Conservation (phyloP, 2,329 filamentous ascomycete species). For the Canariomyces notabilis region DNA sequence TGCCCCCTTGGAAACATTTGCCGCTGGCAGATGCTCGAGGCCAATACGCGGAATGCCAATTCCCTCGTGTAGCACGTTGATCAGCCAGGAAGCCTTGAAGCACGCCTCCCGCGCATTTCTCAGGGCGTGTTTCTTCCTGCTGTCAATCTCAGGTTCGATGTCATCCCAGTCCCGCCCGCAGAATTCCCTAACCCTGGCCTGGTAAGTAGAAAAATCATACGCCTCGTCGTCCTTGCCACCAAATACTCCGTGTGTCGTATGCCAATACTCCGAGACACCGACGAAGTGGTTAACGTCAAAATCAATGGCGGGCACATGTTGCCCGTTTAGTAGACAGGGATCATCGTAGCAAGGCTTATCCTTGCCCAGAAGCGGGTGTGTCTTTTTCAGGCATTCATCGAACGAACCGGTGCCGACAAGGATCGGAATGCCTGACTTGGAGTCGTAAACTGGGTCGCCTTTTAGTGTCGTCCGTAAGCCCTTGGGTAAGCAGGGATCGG, state of each 20-base stretch:
- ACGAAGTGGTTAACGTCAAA: slow-evolving; percentile 98
- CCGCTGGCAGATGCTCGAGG: slow-evolving; percentile 58
- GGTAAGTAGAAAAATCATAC: slow-evolving; percentile 88
- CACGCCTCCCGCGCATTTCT: slow-evolving; percentile 81
- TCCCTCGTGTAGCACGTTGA: slow-evolving; percentile 92
- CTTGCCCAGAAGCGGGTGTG: slow-evolving; percentile 83
- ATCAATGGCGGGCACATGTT: slow-evolving; percentile 91
- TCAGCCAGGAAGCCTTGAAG: slow-evolving; percentile 97
- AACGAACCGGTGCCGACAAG: slow-evolving; percentile 84
- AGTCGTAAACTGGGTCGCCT: slow-evolving; percentile 50
- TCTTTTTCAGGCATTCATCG: slow-evolving; percentile 73
- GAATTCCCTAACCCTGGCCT: slow-evolving; percentile 76
- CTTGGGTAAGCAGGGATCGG: slow-evolving; percentile 84
- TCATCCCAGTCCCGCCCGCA: slow-evolving; percentile 77
- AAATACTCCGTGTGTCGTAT: slow-evolving; percentile 94
- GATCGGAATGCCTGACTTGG: slow-evolving; percentile 39
- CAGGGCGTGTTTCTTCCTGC: slow-evolving; percentile 66
- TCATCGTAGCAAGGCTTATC: slow-evolving; percentile 76
- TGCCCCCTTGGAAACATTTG: slow-evolving; percentile 69
- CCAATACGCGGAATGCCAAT: slow-evolving; percentile 88
- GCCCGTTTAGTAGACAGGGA: slow-evolving; percentile 84
- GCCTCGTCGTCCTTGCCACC: slow-evolving; percentile 70
- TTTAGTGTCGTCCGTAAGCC: slow-evolving; percentile 69
- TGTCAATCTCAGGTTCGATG: slow-evolving; percentile 62
- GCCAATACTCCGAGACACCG: slow-evolving; percentile 97